Conservation (phyloP, 371 early-diverging fungal genomes). For the Fennellomyces sp. region DNA sequence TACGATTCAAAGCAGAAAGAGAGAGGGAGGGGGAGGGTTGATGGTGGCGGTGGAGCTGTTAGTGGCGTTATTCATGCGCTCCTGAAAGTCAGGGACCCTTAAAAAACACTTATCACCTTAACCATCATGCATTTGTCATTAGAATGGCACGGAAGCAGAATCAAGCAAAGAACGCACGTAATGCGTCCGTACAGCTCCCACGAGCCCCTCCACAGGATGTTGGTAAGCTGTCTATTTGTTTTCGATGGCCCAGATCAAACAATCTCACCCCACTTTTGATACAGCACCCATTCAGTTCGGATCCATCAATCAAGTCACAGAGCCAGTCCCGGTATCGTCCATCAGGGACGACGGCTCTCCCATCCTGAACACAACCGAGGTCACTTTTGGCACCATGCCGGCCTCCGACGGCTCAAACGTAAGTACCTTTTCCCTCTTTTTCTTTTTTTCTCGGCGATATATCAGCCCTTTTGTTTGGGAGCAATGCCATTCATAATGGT, state of each 20-base stretch:
- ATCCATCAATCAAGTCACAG: slow-evolving; percentile 50
- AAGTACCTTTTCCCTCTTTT: slow-evolving; percentile 15
- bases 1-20: neutral
- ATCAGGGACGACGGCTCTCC: slow-evolving; percentile 19
- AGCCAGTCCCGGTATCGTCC: slow-evolving; percentile 20
- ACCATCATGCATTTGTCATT: slow-evolving; percentile 1
- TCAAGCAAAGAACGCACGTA: slow-evolving; percentile 19
- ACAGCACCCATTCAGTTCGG: slow-evolving; percentile 62
- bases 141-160: slow-evolving; percentile 5
- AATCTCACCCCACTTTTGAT: no score
- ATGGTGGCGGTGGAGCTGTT: neutral
- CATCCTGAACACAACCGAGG: slow-evolving; percentile 26
- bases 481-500: no score
- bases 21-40: neutral
- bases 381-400: slow-evolving; percentile 50
- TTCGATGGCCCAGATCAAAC: no score
- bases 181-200: slow-evolving; percentile 47
- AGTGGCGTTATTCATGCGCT: slow-evolving; percentile 6
- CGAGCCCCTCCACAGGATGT: slow-evolving; percentile 42
- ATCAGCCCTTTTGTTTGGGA: no score
- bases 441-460: neutral
- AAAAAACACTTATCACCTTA: slow-evolving; percentile 8
- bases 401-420: slow-evolving; percentile 41
- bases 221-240: no score
- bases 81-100: neutral